Conservation (phyloP, 208 protist genomes). For the Acanthamoeba castellanii region DNA sequence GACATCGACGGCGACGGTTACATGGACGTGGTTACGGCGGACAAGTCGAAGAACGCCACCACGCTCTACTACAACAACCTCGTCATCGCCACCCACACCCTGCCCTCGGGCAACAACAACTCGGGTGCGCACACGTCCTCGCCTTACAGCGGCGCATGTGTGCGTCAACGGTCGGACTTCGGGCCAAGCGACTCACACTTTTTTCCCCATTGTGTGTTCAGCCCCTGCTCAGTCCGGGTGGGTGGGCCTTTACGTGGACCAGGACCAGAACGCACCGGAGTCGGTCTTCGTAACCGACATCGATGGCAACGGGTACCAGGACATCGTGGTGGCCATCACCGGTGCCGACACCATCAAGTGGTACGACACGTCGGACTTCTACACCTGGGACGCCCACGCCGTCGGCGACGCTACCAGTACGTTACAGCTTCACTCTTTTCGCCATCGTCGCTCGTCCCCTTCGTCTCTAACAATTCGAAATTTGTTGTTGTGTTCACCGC, state of each 20-base stretch:
- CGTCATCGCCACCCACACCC: not conserved
- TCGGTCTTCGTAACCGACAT: not conserved
- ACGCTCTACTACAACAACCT: conserved; percentile 25
- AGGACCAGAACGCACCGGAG: not conserved
- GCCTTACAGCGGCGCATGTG: not conserved
- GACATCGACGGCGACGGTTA: not conserved
- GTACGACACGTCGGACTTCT: not conserved
- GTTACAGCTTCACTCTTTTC: not conserved
- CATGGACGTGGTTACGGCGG: not conserved
- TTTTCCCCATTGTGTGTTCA: not conserved
- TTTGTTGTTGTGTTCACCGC: not conserved
- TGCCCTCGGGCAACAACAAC: conserved; percentile 36
- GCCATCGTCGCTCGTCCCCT: not conserved
- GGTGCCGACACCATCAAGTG: not conserved
- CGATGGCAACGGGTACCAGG: not conserved
- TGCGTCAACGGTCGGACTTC: not conserved
- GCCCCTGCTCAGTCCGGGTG: not conserved
- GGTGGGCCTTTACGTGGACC: conserved; percentile 6
- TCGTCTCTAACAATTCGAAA: not conserved
- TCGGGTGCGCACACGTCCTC: not conserved
- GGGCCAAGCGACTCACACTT: not conserved
- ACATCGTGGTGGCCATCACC: not conserved
- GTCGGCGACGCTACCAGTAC: conserved; percentile 14
- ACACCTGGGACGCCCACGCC: not conserved
- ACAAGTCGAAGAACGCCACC: not conserved